Percentiles rank a stretch among this genome's conserved stretches.
Conservation (phyloP, 345 rosid species). For the Salix koriyanagi region DNA sequence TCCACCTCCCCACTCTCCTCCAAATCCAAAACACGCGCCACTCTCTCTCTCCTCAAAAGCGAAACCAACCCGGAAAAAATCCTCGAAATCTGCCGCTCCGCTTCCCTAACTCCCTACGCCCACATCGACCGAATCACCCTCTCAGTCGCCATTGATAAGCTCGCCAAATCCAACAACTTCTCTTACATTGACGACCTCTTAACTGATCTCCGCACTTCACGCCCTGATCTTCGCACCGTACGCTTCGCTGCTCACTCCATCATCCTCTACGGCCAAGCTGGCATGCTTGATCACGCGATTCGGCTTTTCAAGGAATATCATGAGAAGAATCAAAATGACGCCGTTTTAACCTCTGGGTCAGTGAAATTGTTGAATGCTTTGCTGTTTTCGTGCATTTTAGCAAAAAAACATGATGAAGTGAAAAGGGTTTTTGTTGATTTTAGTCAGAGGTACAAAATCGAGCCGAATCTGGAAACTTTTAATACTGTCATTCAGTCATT, state of each 20-base stretch:
- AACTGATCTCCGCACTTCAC: slow-evolving; percentile 48
- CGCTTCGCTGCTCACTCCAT: slow-evolving; percentile 59
- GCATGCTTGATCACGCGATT: slow-evolving; percentile 62
- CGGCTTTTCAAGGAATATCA: slow-evolving; percentile 51
- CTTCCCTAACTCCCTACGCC: slow-evolving; percentile 54
- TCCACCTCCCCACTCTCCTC: slow-evolving; percentile 38
- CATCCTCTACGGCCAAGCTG: slow-evolving; percentile 72
- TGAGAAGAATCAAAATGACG: slow-evolving; percentile 12
- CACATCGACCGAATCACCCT: slow-evolving; percentile 62
- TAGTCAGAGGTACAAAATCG: slow-evolving; percentile 45
- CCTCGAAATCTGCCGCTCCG: slow-evolving; percentile 79
- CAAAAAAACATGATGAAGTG: slow-evolving; percentile 51
- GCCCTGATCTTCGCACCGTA: slow-evolving; percentile 61
- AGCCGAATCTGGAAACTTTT: slow-evolving; percentile 62
- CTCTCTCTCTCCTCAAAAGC: slow-evolving; percentile 60
- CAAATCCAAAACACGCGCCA: slow-evolving; percentile 57
- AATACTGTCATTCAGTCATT: slow-evolving; percentile 64
- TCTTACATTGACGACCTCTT: slow-evolving; percentile 44
- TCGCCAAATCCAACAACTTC: slow-evolving; percentile 47
- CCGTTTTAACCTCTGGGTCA: slow-evolving; percentile 36
- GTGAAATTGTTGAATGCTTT: slow-evolving; percentile 61
- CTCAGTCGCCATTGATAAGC: slow-evolving; percentile 62
- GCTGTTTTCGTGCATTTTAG: slow-evolving; percentile 56
- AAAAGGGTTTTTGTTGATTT: slow-evolving; percentile 60
- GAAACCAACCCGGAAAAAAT: slow-evolving; percentile 71